Base-by-base conservation (phyloP, 2,329 filamentous ascomycete genomes). In the Byssothecium circinans region DNA sequence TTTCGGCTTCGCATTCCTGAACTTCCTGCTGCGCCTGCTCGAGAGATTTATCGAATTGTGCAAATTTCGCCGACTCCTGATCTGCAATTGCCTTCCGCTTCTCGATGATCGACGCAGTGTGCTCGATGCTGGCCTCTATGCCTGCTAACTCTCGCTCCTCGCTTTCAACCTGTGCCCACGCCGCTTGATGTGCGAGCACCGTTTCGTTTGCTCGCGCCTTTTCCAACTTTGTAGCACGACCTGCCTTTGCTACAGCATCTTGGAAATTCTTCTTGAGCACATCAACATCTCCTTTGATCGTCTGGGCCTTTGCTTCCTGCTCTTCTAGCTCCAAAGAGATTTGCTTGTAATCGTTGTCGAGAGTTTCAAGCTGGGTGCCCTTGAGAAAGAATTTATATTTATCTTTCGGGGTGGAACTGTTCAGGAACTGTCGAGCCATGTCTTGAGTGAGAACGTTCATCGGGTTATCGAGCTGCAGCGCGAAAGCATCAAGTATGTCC, bases 381-480 rank as follows among this genome's bases (percentile, higher is more conserved):
- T 91, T 90, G 50, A 96, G 82, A 65, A 99, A 99, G 64, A 96
- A 96, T 58, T 89, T 94, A 78, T 97, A 99, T 68, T 99, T 99
- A 50, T 92, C 85, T 3, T 82, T 76, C 0, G 91, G 83, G 2
- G 84, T 88, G 11, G 94, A 92, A 29, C 86, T 83, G 64, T 92
- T 95, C 35, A 99, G 80, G 61, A 99, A 99, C 49, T 95, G 88
- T 10, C 94, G 85, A 10, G 94, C 94, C 71, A 91, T 91, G 67
- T 99, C 94, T 70, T 99, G 94, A 0, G 91, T 96, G 15, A 99
- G 79, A 6, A 97, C 88, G 50, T 95, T 97, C 75, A 99, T 86
- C 0, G 94, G 94, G 60, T 99, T 99, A 65, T 97, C 92, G 47
- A 99, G 90, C 68, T 97, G 92, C 34, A 99, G 77, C 34, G 87